These are phyloP conservation scores for Pistacia atlantica DNA, from an alignment of 345 rosid species.

Conservation along the genomic window DNA sequence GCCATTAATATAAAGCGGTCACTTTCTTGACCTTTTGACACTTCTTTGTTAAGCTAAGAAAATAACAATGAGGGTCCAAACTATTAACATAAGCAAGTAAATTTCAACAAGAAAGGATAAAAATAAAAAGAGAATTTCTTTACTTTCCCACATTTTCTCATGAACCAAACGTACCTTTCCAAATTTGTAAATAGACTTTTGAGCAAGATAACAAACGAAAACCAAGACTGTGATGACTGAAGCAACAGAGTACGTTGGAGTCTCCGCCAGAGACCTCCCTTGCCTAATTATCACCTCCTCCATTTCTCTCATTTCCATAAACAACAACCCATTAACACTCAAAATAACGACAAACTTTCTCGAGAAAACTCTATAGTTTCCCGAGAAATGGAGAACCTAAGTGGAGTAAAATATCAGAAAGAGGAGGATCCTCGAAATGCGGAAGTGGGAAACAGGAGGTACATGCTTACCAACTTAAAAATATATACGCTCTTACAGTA, in stretches of 20 bases:
- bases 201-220: slow-evolving; percentile 66
- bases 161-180: slow-evolving; percentile 58
- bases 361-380: slow-evolving; percentile 12
- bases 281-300: slow-evolving; percentile 33
- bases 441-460: slow-evolving; percentile 22
- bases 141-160: neutral
- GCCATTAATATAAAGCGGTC: neutral
- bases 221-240: slow-evolving; percentile 75
- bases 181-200: slow-evolving; percentile 83
- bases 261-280: slow-evolving; percentile 89
- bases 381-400: slow-evolving; percentile 17
- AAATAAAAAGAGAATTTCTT: neutral
- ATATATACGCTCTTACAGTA: neutral
- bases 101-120: neutral
- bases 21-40: neutral
- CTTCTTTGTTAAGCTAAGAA: neutral
- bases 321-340: slow-evolving; percentile 5
- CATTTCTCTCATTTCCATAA: slow-evolving; percentile 33
- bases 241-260: slow-evolving; percentile 93
- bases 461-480: neutral
- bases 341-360: neutral
- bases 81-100: neutral
- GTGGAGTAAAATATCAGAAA: slow-evolving; percentile 9
- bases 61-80: neutral
- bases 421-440: slow-evolving; percentile 37